These are phyloP conservation scores for Lentinula boryana DNA, from an alignment of 768 basidiomycete genomes.

Conservation along the genomic window DNA sequence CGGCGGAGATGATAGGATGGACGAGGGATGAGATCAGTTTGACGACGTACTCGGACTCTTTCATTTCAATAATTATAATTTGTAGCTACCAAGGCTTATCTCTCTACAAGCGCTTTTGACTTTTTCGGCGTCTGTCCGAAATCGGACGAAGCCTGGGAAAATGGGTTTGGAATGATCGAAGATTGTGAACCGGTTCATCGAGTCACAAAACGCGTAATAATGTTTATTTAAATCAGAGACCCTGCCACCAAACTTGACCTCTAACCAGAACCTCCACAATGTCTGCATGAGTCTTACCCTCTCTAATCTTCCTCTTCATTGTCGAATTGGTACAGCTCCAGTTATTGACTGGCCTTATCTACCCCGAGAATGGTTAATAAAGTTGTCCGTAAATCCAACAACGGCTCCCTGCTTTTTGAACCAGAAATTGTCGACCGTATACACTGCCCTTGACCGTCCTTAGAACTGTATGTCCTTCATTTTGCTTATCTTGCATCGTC, in stretches of 20 bases:
- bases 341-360: constrained; percentile 21
- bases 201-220: neutral
- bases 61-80: neutral
- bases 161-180: neutral
- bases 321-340: neutral
- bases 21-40: constrained; percentile 50
- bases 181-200: constrained; percentile 4
- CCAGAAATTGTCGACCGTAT: constrained; percentile 85
- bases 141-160: neutral
- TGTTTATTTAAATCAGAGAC: neutral
- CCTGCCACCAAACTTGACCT: neutral
- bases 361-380: constrained; percentile 73
- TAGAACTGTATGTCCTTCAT: constrained; percentile 16
- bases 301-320: constrained; percentile 13
- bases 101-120: neutral
- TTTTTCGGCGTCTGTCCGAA: neutral
- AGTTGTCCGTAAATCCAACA: constrained; percentile 73
- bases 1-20: constrained; percentile 60
- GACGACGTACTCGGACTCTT: neutral
- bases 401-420: constrained; percentile 85
- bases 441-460: constrained; percentile 42
- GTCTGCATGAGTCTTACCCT: constrained; percentile 9
- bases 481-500: neutral
- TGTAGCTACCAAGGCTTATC: neutral
- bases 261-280: constrained; percentile 8